Evolutionary conservation across 1,284 basidiomycete genomes (phyloP), one percentile per base, ranked within the genome.

Genomic region (Wolfiporia cocos): DNA sequence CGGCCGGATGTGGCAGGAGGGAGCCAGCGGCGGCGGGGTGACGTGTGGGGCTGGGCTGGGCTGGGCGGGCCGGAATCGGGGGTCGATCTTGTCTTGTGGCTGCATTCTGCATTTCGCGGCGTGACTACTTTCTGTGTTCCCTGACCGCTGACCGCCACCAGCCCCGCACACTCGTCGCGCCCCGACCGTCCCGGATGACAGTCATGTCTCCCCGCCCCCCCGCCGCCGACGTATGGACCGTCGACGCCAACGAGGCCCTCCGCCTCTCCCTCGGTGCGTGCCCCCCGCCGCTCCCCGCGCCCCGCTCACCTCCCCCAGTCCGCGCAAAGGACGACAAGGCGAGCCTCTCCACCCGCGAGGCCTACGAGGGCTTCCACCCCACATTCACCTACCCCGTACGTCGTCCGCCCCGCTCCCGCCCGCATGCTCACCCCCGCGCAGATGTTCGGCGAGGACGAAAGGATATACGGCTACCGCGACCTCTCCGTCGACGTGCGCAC

Each of bases 371-470:
- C 15, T 94, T 93, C 61, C 76, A 86, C 52, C 92, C 91, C 1
- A 69, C 71, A 5, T 94, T 94, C 64, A 94, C 91, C 1, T 94
- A 94, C 65, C 89, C 92, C 20, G 86, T 89, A 54, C 46, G 79
- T 64, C 28, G 21, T 37, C n/a, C 26, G 20, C 24, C 9, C 24
- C 36, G 28, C 29, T 35, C 41, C 37, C 36, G 34, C 19, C 12
- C 11, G 29, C 19, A 19, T 15, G 4, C 10, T 44, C 38, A 10
- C 19, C 33, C 21, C 10, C 5, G 4, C 30, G 31, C 43, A 89
- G 76, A 92, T 97, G 62, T 98, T 86, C 59, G 95, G 95, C 40
- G 91, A 97, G 56, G 88, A 95, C 43, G 93, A 99, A 69, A 94
- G 86, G 64, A 86, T 99, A 52, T 99, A 95, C 62, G 95, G 95